phyloP scores from a whole-genome alignment of 108 stramenopile species.

The Cafeteria roenbergensis region DNA sequence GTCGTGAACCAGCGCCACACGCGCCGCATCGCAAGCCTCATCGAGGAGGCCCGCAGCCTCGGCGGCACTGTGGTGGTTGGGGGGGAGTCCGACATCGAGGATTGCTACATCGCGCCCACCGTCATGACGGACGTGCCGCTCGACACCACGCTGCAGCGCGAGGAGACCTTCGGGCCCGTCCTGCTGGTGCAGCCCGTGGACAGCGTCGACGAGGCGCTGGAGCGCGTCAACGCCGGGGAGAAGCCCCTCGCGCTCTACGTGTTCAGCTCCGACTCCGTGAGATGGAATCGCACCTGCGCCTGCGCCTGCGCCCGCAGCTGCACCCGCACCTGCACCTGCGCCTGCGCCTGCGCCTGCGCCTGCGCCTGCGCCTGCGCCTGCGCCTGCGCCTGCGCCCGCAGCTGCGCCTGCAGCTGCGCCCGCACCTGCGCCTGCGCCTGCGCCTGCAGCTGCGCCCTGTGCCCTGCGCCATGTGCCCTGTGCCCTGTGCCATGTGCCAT shows the following conservation, averaged over 20 bases:
- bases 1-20: constrained; percentile 12
- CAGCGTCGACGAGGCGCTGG: constrained; percentile 17
- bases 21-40: constrained; percentile 4
- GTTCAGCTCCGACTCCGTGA: constrained; percentile 8
- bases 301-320: no score
- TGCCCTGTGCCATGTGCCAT: no score
- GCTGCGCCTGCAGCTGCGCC: no score
- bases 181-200: constrained; percentile 14
- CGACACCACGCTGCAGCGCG: constrained; percentile 13
- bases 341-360: no score
- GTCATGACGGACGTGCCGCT: constrained; percentile 12
- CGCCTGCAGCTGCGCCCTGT: no score
- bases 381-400: no score
- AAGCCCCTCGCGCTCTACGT: constrained; percentile 33
- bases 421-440: no score
- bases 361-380: no score
- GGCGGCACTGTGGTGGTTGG: constrained; percentile 11
- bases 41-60: constrained; percentile 11
- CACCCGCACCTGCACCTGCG: no score
- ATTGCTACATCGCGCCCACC: constrained; percentile 20
- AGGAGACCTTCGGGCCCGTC: constrained; percentile 41
- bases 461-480: no score
- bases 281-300: no score
- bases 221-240: constrained; percentile 2
- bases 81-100: constrained; percentile 4